Evolutionary conservation across 345 rosid species (phyloP), one percentile per base, ranked within the genome.

Genomic region (Salix viminalis): DNA sequence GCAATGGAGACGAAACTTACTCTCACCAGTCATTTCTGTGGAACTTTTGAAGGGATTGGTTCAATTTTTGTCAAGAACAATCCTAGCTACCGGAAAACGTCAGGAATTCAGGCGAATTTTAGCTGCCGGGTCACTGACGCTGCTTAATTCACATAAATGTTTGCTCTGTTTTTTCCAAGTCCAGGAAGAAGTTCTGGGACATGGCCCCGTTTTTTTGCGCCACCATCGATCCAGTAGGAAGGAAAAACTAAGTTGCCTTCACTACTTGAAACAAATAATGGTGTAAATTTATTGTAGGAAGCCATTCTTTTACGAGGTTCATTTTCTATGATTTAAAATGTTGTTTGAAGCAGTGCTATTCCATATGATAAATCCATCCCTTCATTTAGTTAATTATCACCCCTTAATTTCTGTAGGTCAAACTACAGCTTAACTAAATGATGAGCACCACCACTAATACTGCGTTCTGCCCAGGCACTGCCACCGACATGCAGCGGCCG

Each of bases 1-100:
- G 76, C 34, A 65, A 72, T 28, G 78, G 28, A 5, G 67, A 54
- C 28, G 82, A 36, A 4, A 62, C 2, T 24, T 71, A 34, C 58
- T 69, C 81, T 64, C 81, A 74, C 2, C 24, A 77, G 46, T 89
- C 90, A 34, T 87, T 86, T 81, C 88, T 89, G 10, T 89, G 92
- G 92, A 89, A 86, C 76, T 89, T 89, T 69, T 85, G 67, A 82
- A 56, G 30, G 2, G 44, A 32, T 16, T 18, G 37, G 16, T 16
- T 34, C 68, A 13, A 65, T 30, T 26, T 32, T 1, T 32, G 34
- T 5, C 1, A 7, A 41, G 5, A 16, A n/a, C 64, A 8, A 58
- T 10, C 28, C 64, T 23, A 23, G 28, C 11, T 58, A 8, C 64
- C 0, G 4, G 50, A 13, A 36, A 4, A 52, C 0, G 23, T 74